phyloP scores from a whole-genome alignment of 208 protist species.

The Trypanosoma caninum region DNA sequence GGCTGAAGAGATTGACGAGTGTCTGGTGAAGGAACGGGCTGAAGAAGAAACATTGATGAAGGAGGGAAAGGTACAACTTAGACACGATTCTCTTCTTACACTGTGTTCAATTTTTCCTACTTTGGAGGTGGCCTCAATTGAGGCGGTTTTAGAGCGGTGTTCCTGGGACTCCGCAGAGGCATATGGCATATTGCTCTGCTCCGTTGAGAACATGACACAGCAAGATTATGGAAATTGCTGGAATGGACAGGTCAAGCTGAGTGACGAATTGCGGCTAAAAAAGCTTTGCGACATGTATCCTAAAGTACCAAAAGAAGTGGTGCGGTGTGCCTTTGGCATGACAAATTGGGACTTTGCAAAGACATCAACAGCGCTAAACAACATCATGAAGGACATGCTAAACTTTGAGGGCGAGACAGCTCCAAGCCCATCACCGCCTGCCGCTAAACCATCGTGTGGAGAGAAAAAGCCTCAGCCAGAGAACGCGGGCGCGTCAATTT shows the following conservation, averaged over 20 bases:
- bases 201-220: slow-evolving; percentile 41
- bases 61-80: slow-evolving; percentile 20
- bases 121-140: slow-evolving; percentile 36
- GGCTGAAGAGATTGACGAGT: slow-evolving; percentile 25
- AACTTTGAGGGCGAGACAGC: not conserved
- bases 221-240: slow-evolving; percentile 32
- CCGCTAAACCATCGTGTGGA: not conserved
- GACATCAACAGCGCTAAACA: slow-evolving; percentile 45
- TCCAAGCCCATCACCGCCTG: not conserved
- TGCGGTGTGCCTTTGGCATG: slow-evolving; percentile 42
- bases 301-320: slow-evolving; percentile 37
- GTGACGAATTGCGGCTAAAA: slow-evolving; percentile 40
- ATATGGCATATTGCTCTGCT: slow-evolving; percentile 58
- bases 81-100: slow-evolving; percentile 55
- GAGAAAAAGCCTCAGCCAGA: not conserved
- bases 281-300: slow-evolving; percentile 61
- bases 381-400: slow-evolving; percentile 44
- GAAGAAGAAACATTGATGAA: slow-evolving; percentile 42
- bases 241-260: slow-evolving; percentile 31
- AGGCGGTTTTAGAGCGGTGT: slow-evolving; percentile 45
- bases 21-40: slow-evolving; percentile 33
- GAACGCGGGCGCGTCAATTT: slow-evolving; percentile 13
- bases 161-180: slow-evolving; percentile 46
- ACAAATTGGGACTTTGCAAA: slow-evolving; percentile 28
- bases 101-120: slow-evolving; percentile 65